A percentile compares a stretch with the other conserved stretches of the same genome.
Conservation (phyloP, 139 green algal species). For the Deuterostichococcus epilithicus region DNA sequence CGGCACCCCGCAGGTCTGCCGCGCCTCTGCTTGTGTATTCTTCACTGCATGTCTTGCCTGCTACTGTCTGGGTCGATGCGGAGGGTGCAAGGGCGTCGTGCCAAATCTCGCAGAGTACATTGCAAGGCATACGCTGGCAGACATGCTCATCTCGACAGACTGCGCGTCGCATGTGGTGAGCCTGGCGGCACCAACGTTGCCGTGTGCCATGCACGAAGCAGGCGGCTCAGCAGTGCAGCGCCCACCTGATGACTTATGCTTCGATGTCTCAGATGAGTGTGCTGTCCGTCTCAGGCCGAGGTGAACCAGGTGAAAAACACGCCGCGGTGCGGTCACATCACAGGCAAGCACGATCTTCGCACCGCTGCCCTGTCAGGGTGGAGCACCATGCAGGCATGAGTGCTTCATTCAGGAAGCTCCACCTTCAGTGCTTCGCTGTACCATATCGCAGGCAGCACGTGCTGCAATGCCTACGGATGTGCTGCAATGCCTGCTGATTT, state of each 20-base stretch:
- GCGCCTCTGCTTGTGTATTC: too few species aligned
- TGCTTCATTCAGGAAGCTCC: neutral
- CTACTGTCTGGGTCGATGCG: too few species aligned
- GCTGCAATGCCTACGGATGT: neutral
- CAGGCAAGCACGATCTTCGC: neutral
- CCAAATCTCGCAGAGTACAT: constrained; percentile 3
- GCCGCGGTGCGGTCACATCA: neutral
- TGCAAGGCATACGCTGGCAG: neutral
- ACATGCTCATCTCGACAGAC: constrained; percentile 13
- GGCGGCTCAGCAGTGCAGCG: too few species aligned
- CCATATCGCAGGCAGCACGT: neutral
- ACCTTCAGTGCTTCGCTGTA: neutral
- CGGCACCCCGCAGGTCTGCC: neutral
- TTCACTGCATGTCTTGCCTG: too few species aligned
- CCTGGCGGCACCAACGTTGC: too few species aligned
- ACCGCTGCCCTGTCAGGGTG: neutral
- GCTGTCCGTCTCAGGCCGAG: neutral
- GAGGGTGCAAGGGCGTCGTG: too few species aligned
- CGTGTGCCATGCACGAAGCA: neutral
- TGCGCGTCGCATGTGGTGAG: constrained; percentile 10
- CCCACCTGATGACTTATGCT: neutral
- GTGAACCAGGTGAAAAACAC: neutral
- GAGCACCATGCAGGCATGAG: neutral
- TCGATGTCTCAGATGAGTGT: neutral
- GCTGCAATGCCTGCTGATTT: neutral